Base-by-base conservation (phyloP, 768 basidiomycete genomes). In the Pleurotus citrinopileatus region DNA sequence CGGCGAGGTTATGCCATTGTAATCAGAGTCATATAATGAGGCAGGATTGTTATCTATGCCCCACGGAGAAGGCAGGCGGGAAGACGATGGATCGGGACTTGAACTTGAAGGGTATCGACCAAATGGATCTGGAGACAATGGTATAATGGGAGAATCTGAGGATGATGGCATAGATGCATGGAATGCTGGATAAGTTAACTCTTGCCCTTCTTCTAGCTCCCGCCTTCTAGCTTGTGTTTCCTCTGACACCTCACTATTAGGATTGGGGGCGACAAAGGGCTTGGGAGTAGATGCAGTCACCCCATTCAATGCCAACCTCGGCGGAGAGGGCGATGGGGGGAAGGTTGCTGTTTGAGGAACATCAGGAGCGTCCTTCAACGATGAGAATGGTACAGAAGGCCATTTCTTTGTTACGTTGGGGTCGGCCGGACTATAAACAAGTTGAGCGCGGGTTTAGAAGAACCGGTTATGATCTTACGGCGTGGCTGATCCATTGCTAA, bases 51-150 rank as follows among this genome's bases (percentile, higher is more conserved):
- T 20, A 32, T 64, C 61, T 23, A 65, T 59, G 17, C 81, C 78
- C 81, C 81, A 74, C 3, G 73, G 63, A 28, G 70, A 64, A 26
- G 74, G 60, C 29, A 68, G 67, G 53, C 59, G 59, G 44, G 60
- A 36, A 51, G 38, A 57, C 52, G 17, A 53, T 57, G 22, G 60
- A 4, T 51, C 55, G 12, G 57, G 50, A 26, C 70, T 61, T 2
- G 87, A 89, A 25, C 70, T 61, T 2, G 87, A 89, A 27, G 89
- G 75, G 61, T 80, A 86, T 23, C 89, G 79, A 9, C 86, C 84
- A 62, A 92, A 91, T 23, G 90, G 90, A 69, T 92, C 90, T 6
- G 90, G 87, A 8, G 89, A 88, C n/a, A 91, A 72, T 34, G 91
- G 91, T 53, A 91, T 87, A n/a, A 86, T 63, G 19, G 87, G 86